Evolutionary conservation across 2,329 filamentous ascomycete species (phyloP).

Genomic region (Pseudocercospora crystallina): DNA sequence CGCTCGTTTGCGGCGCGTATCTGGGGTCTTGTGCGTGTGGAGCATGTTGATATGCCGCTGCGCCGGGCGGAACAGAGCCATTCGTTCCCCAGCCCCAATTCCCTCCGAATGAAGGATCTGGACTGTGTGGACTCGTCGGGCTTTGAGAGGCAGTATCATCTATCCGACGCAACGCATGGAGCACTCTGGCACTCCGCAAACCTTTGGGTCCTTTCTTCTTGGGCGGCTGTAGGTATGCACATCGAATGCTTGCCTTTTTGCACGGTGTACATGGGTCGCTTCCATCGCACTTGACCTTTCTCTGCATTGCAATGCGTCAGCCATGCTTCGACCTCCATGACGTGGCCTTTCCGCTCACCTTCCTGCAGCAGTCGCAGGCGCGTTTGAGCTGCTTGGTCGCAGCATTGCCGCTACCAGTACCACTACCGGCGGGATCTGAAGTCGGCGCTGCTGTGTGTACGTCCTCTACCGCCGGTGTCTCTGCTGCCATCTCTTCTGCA

Average conservation of each 20-base stretch:
- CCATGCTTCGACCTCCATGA: slow-evolving; percentile 32
- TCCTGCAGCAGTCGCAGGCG: slow-evolving; percentile 40
- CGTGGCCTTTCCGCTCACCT: slow-evolving; percentile 17
- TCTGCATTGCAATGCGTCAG: slow-evolving; percentile 38
- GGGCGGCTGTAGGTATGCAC: slow-evolving; percentile 37
- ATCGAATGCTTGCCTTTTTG: slow-evolving; percentile 36
- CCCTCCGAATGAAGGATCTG: slow-evolving; percentile 26
- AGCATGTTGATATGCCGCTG: slow-evolving; percentile 10
- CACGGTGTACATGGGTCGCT: slow-evolving; percentile 36
- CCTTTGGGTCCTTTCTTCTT: slow-evolving; percentile 41
- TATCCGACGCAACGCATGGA: slow-evolving; percentile 36
- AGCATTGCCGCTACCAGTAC: slow-evolving; percentile 10
- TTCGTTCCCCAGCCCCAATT: slow-evolving; percentile 31
- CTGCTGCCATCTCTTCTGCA: slow-evolving; percentile 23
- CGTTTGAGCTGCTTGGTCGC: slow-evolving; percentile 29
- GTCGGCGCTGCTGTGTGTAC: slow-evolving; percentile 8
- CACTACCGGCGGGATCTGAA: slow-evolving; percentile 6
- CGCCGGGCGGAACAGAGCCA: slow-evolving; percentile 12
- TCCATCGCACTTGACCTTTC: slow-evolving; percentile 38
- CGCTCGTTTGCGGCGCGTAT: slow-evolving; percentile 20
- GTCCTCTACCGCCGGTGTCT: slow-evolving; percentile 15
- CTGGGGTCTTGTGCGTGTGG: slow-evolving; percentile 6
- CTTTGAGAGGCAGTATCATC: slow-evolving; percentile 30
- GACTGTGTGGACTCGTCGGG: slow-evolving; percentile 28
- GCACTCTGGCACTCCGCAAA: slow-evolving; percentile 34